A percentile compares a stretch with the other conserved stretches of the same genome.
phyloP scores from a whole-genome alignment of 371 early-diverging fungal species.

The Dichotomocladium elegans region DNA sequence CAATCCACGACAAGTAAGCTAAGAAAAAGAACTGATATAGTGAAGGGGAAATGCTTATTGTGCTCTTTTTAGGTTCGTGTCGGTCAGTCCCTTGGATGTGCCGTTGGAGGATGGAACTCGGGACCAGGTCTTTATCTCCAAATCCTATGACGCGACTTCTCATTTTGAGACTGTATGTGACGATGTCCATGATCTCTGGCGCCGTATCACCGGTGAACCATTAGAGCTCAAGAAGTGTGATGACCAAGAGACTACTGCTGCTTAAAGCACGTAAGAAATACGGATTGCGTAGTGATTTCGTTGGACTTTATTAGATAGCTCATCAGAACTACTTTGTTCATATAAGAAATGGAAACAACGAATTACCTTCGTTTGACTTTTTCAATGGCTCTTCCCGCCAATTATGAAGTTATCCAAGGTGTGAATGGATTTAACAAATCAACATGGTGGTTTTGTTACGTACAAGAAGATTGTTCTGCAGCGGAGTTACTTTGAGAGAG shows the following conservation, averaged over 20 bases:
- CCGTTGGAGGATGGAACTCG: slow-evolving; percentile 81
- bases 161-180: slow-evolving; percentile 98
- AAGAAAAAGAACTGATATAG: background rate
- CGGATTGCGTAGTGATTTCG: too few species aligned
- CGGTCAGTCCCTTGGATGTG: slow-evolving; percentile 79
- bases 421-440: too few species aligned
- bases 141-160: slow-evolving; percentile 96
- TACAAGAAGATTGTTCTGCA: too few species aligned
- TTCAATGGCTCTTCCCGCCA: too few species aligned
- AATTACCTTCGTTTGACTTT: too few species aligned
- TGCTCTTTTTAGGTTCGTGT: slow-evolving; percentile 57
- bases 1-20: slow-evolving; percentile 76
- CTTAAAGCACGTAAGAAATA: too few species aligned
- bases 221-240: slow-evolving; percentile 68
- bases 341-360: too few species aligned
- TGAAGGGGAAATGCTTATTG: background rate
- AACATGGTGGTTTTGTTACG: too few species aligned
- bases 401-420: too few species aligned
- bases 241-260: slow-evolving; percentile 53
- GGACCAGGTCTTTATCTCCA: slow-evolving; percentile 87
- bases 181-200: slow-evolving; percentile 94
- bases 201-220: slow-evolving; percentile 89
- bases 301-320: too few species aligned
- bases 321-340: too few species aligned
- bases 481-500: too few species aligned